Base-by-base conservation (phyloP, 75 land plant genomes). In the Larix kaempferi region DNA sequence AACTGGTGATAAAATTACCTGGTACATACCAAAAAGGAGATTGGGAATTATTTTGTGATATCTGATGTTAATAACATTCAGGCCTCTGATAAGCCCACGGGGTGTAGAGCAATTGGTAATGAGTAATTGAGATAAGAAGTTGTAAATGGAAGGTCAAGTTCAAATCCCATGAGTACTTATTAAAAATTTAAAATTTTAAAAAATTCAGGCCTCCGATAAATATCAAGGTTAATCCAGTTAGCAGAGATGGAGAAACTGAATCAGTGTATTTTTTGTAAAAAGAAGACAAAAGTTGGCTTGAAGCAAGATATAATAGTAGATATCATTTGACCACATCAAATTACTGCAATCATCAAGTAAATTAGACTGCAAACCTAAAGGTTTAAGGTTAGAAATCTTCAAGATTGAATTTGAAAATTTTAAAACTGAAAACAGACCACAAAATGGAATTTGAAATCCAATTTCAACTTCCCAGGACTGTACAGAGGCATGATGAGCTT, bases 1-100 rank as follows among this genome's bases (percentile, higher is more conserved):
- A 59, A 93, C 67, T 17, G 99, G 99, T 73, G 98, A 97, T 49
- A 97, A 76, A 74, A 97, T 92, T n/a, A 97, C 96, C 96, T 96
- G 91, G 56, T 26, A 22, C n/a, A 23, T 49, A 33, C 19, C 73
- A 69, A 69, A 41, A n/a, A 21, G 12, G 25, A 13, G 3, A 41
- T 19, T 21, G 23, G 41, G 73, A n/a, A 12, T 41, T 7, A 41
- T 69, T 35, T 41, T 23, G 41, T 29, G 54, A 21, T 41, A 3
- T 69, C 39, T 39, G 7, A 41, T 39, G 41, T 39, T 4, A 2
- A 2, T 0, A 19, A 44, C 39, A 41, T 17, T 41, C 35, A 15
- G 69, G 35, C 16, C 17, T 16, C 39, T n/a, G n/a, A n/a, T n/a
- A n/a, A n/a, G n/a, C n/a, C n/a, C n/a, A n/a, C n/a, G n/a, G n/a